These are phyloP conservation scores for Thelonectria blattea DNA, from an alignment of 2,329 filamentous ascomycete genomes.

Conservation along the genomic window DNA sequence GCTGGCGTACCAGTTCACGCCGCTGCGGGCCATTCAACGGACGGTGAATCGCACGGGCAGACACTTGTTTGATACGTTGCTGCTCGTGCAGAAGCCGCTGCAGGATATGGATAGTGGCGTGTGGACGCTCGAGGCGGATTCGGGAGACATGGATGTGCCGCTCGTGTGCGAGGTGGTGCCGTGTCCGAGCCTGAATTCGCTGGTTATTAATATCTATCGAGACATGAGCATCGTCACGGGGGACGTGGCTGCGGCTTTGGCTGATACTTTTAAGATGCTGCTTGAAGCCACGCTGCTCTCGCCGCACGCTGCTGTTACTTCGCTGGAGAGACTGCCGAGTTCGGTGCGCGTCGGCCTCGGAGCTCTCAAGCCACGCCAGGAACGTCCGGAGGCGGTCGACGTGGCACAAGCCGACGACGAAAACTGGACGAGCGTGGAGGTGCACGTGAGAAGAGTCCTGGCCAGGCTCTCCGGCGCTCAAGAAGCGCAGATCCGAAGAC, in stretches of 20 bases:
- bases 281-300: constrained; percentile 35
- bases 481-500: constrained; percentile 55
- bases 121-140: constrained; percentile 64
- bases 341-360: constrained; percentile 26
- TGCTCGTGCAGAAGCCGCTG: constrained; percentile 75
- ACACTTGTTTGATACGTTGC: constrained; percentile 77
- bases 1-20: constrained; percentile 74
- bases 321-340: constrained; percentile 32
- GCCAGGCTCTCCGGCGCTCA: constrained; percentile 63
- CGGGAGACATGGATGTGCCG: constrained; percentile 74
- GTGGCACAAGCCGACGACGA: constrained; percentile 28
- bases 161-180: constrained; percentile 78
- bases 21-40: constrained; percentile 73
- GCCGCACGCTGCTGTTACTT: constrained; percentile 36
- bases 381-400: constrained; percentile 22
- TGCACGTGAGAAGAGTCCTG: constrained; percentile 60
- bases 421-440: constrained; percentile 59
- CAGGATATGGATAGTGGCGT: constrained; percentile 61
- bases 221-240: constrained; percentile 51
- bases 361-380: constrained; percentile 30
- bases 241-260: constrained; percentile 38
- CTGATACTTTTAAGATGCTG: constrained; percentile 41
- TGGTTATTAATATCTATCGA: constrained; percentile 69
- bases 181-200: constrained; percentile 52
- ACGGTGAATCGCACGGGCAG: constrained; percentile 49